Conservation (phyloP, 768 basidiomycete species). For the Boletus sensibilis region DNA sequence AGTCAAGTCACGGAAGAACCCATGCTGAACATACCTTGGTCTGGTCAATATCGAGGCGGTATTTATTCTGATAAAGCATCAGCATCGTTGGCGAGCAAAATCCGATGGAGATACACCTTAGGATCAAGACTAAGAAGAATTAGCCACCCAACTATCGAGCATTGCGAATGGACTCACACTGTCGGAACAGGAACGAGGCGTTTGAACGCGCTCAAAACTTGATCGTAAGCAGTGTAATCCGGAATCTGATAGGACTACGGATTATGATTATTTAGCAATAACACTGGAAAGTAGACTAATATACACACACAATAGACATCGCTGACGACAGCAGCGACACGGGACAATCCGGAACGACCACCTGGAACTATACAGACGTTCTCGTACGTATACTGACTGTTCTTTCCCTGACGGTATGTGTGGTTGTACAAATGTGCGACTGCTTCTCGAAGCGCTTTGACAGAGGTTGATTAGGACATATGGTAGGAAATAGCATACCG, state of each 20-base stretch:
- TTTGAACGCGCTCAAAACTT: slow-evolving; percentile 82
- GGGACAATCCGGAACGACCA: slow-evolving; percentile 84
- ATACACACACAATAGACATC: slow-evolving; percentile 76
- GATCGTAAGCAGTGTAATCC: slow-evolving; percentile 89
- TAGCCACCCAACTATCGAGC: not conserved
- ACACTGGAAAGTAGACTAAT: not conserved
- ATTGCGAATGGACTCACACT: slow-evolving; percentile 49
- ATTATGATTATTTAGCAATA: not conserved
- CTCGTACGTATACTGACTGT: slow-evolving; percentile 84
- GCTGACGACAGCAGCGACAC: slow-evolving; percentile 88
- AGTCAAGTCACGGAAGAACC: not conserved
- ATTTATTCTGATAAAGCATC: slow-evolving; percentile 48
- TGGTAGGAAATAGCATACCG: not conserved
- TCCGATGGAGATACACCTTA: slow-evolving; percentile 31
- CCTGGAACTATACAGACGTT: slow-evolving; percentile 96
- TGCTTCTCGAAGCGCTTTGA: slow-evolving; percentile 74
- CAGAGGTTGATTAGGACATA: slow-evolving; percentile 2
- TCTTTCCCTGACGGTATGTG: slow-evolving; percentile 79
- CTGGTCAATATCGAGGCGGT: slow-evolving; percentile 76
- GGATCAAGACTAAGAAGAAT: slow-evolving; percentile 43
- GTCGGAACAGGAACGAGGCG: slow-evolving; percentile 90
- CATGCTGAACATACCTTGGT: slow-evolving; percentile 50
- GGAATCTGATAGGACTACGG: slow-evolving; percentile 82
- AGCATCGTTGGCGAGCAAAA: slow-evolving; percentile 2
- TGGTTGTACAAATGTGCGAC: slow-evolving; percentile 89